These are phyloP conservation scores for Rickenella mellea DNA, from an alignment of 768 basidiomycete species.

Conservation along the genomic window DNA sequence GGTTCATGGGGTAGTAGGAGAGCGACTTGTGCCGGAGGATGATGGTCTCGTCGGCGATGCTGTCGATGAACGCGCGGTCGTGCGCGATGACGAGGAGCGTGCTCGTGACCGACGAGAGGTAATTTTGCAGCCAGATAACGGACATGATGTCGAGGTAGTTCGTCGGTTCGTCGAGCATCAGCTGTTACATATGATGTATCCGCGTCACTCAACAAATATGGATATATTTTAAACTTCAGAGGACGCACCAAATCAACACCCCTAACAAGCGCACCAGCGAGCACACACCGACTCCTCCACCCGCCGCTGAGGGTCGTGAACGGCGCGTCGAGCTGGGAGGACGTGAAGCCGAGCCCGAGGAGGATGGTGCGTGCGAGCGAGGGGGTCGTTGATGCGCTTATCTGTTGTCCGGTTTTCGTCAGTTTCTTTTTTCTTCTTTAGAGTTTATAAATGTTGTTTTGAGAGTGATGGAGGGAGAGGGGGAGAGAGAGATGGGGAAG, in stretches of 20 bases:
- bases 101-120: constrained; percentile 31
- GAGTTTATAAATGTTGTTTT: too few species aligned
- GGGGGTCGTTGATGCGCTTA: too few species aligned
- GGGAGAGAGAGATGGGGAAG: too few species aligned
- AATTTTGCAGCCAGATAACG: constrained; percentile 43
- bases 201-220: too few species aligned
- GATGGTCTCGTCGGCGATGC: constrained; percentile 51
- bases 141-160: constrained; percentile 41
- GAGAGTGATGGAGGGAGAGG: too few species aligned
- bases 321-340: constrained; percentile 23
- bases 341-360: constrained; percentile 47
- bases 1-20: constrained; percentile 47
- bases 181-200: too few species aligned
- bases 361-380: constrained; percentile 39
- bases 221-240: constrained; percentile 40
- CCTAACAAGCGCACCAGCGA: constrained; percentile 50
- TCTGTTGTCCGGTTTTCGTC: too few species aligned
- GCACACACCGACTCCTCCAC: constrained; percentile 51
- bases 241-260: constrained; percentile 47
- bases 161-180: too few species aligned
- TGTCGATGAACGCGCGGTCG: constrained; percentile 53
- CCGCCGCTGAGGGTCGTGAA: constrained; percentile 49
- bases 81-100: constrained; percentile 60
- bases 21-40: constrained; percentile 46
- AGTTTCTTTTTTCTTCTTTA: too few species aligned